Conservation (phyloP, 768 basidiomycete genomes). For the Wakefieldia striispora region DNA sequence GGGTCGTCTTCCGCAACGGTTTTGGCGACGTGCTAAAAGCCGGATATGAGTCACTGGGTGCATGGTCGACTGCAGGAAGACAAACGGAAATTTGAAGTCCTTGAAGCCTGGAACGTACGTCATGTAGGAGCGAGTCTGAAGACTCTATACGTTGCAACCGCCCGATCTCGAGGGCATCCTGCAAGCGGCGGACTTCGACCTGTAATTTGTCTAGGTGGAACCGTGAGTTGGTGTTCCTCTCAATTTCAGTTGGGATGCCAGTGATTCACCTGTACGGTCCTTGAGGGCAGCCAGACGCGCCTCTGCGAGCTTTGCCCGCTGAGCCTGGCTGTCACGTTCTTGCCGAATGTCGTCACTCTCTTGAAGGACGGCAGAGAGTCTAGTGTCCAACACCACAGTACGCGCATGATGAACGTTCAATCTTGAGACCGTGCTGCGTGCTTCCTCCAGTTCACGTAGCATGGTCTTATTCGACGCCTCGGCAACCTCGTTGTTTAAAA, state of each 20-base stretch:
- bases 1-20: slow-evolving; percentile 43
- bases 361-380: slow-evolving; percentile 59
- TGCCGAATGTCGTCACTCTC: slow-evolving; percentile 84
- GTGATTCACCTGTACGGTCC: slow-evolving; percentile 58
- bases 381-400: slow-evolving; percentile 67
- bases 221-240: slow-evolving; percentile 3
- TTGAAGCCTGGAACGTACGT: slow-evolving; percentile 62
- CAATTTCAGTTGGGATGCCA: neutral
- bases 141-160: slow-evolving; percentile 59
- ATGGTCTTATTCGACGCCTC: slow-evolving; percentile 77
- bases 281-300: slow-evolving; percentile 59
- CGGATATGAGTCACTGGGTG: slow-evolving; percentile 16
- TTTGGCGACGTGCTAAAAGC: slow-evolving; percentile 38
- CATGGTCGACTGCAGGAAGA: slow-evolving; percentile 6
- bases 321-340: slow-evolving; percentile 70
- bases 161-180: slow-evolving; percentile 60
- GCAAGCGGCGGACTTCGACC: slow-evolving; percentile 60
- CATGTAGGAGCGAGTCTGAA: slow-evolving; percentile 64
- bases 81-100: slow-evolving; percentile 58
- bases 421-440: slow-evolving; percentile 62
- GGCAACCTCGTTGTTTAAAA: slow-evolving; percentile 77
- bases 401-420: slow-evolving; percentile 69
- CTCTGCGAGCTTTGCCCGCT: slow-evolving; percentile 68
- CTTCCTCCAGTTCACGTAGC: slow-evolving; percentile 72
- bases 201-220: slow-evolving; percentile 60